Base-by-base conservation (phyloP, 805 yeast species). In the Wickerhamiella parazyma region DNA sequence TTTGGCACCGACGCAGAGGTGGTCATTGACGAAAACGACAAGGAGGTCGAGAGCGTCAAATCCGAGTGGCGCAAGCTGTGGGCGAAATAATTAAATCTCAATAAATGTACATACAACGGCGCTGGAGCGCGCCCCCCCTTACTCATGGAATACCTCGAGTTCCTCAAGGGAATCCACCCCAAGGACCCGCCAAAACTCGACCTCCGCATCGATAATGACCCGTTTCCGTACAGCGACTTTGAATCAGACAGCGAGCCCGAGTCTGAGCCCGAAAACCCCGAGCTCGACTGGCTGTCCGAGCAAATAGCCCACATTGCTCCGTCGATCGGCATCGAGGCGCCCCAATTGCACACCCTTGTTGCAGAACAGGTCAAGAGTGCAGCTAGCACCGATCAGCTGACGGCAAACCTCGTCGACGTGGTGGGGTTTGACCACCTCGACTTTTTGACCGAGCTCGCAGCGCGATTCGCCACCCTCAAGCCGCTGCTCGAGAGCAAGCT, bases 381-480 rank as follows among this genome's bases (percentile, higher is more conserved):
- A 4, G 21, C 14, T 25, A 21, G 17, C 33, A 25, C 34, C 36
- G 41, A 38, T 19, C 47, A 51, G 49, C 38, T 52, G 14, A 45
- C 41, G 6, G 42, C 44, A 5, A 35, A 42, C 16, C 62, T 91
- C 34, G 76, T 84, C 47, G 95, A 86, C 57, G 67, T 83, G 6
- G 59, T 91, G 1, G 98, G 98, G 0, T 80, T 76, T 52, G 95
- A 85, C 20, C 81, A 84, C 55, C 71, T 91, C 48, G 95, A 85
- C 43, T 61, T 87, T 40, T 81, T 87, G 8, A 70, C 85, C 1
- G 71, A 68, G 36, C 61, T 85, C 58, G 84, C 3, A 71, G 70
- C 41, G 61, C 72, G 31, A 31, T 47, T 41, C 6, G 38, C 19
- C 10, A 18, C 12, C 28, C 43, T 52, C 24, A 46, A 26, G 33